Evolutionary conservation across 2,329 filamentous ascomycete species (phyloP).

Genomic region (Chalaropsis ovoidea): DNA sequence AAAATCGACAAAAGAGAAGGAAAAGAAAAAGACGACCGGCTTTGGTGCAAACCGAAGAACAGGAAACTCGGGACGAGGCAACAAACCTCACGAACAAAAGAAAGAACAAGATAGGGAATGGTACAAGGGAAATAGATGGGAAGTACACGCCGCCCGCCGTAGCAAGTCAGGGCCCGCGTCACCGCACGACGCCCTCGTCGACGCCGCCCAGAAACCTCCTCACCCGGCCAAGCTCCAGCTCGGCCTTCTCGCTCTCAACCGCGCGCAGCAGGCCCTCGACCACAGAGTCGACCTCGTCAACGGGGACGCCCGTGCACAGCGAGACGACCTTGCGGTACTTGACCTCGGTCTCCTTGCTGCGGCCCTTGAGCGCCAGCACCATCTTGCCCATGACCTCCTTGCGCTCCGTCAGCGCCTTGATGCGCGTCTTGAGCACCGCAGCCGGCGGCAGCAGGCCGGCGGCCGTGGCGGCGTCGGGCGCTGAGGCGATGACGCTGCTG

Average conservation of each 20-base stretch:
- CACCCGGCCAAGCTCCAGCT: constrained; percentile 66
- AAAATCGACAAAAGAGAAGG: not conserved
- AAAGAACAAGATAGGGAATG: not conserved
- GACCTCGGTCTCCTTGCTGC: constrained; percentile 72
- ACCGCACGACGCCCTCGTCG: constrained; percentile 47
- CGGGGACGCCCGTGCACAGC: constrained; percentile 70
- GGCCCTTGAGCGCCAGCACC: constrained; percentile 61
- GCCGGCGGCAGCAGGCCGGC: constrained; percentile 46
- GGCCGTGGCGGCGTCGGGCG: constrained; percentile 35
- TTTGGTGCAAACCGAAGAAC: not conserved
- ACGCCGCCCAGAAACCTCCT: constrained; percentile 71
- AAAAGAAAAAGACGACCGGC: not conserved
- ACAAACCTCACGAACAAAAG: not conserved
- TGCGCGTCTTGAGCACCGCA: constrained; percentile 53
- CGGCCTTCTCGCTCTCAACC: constrained; percentile 74
- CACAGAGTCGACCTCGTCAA: constrained; percentile 68
- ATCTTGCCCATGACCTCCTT: constrained; percentile 58
- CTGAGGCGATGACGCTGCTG: constrained; percentile 39
- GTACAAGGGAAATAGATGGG: not conserved
- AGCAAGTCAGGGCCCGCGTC: too few species aligned
- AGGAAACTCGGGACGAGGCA: not conserved
- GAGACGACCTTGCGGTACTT: constrained; percentile 84
- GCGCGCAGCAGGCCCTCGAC: constrained; percentile 73
- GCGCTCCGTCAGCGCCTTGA: constrained; percentile 59
- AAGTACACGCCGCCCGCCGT: too few species aligned